These are phyloP conservation scores for Lactarius quietus DNA, from an alignment of 768 basidiomycete species.

Conservation along the genomic window DNA sequence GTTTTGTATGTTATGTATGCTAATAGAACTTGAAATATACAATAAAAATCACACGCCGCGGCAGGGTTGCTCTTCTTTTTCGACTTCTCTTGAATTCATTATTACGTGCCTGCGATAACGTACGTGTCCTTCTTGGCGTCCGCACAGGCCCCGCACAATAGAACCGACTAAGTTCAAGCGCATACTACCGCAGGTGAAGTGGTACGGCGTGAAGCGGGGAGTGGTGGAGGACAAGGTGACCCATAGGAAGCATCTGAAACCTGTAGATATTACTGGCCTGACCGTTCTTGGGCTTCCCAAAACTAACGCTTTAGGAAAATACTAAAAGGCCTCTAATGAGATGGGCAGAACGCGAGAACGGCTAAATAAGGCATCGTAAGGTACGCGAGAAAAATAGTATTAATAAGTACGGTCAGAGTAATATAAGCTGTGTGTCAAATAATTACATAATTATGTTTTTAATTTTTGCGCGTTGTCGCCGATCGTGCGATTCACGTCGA, in stretches of 20 bases:
- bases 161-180: not conserved
- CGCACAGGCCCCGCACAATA: conserved; percentile 4
- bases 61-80: not conserved
- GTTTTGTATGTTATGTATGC: not conserved
- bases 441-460: not conserved
- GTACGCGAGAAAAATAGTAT: not conserved
- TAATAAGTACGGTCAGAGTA: too few relatives aligned
- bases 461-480: conserved; percentile 9
- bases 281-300: too few relatives aligned
- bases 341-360: not conserved
- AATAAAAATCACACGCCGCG: not conserved
- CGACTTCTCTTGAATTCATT: not conserved
- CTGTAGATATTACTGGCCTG: too few relatives aligned
- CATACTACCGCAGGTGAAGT: not conserved
- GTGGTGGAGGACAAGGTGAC: not conserved
- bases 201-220: too few relatives aligned
- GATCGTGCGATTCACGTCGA: conserved; percentile 20
- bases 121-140: not conserved
- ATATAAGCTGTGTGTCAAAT: not conserved
- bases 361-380: not conserved
- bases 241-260: not conserved
- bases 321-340: too few relatives aligned
- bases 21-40: not conserved
- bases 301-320: not conserved
- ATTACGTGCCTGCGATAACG: conserved; percentile 17